Evolutionary conservation across 495 filamentous ascomycete genomes (phyloP).

Genomic region (Lepidopterella palustris): DNA sequence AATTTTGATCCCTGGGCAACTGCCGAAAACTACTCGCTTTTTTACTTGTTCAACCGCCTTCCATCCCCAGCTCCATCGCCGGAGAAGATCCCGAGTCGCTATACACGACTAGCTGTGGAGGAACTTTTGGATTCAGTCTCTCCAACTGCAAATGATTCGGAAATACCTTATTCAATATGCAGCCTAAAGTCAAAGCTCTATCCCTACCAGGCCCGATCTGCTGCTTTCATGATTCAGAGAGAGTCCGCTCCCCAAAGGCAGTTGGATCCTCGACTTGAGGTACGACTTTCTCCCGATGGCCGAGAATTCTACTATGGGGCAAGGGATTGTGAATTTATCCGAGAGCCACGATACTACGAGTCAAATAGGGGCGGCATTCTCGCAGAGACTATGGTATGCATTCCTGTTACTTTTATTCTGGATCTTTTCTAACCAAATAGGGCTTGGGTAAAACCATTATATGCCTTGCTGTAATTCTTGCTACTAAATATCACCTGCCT

Average conservation of each 20-base stretch:
- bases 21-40: slow-evolving; percentile 55
- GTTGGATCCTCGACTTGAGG: slow-evolving; percentile 67
- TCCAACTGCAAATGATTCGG: slow-evolving; percentile 34
- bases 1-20: slow-evolving; percentile 35
- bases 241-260: slow-evolving; percentile 59
- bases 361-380: slow-evolving; percentile 70
- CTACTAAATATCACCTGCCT: slow-evolving; percentile 65
- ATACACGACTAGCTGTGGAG: slow-evolving; percentile 55
- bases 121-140: slow-evolving; percentile 50
- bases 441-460: slow-evolving; percentile 84
- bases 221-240: slow-evolving; percentile 78
- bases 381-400: slow-evolving; percentile 61
- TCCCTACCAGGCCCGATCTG: slow-evolving; percentile 73
- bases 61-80: slow-evolving; percentile 60
- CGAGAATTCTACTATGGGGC: slow-evolving; percentile 64
- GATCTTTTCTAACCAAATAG: slow-evolving; percentile 2
- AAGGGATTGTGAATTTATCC: slow-evolving; percentile 53
- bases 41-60: slow-evolving; percentile 81
- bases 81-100: slow-evolving; percentile 46
- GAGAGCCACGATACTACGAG: slow-evolving; percentile 64
- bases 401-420: not conserved
- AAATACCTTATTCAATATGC: not conserved
- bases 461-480: slow-evolving; percentile 73
- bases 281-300: slow-evolving; percentile 52
- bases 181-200: slow-evolving; percentile 66